These are phyloP conservation scores for Penicillium sp. DNA, from an alignment of 2,329 filamentous ascomycete genomes.

Conservation along the genomic window DNA sequence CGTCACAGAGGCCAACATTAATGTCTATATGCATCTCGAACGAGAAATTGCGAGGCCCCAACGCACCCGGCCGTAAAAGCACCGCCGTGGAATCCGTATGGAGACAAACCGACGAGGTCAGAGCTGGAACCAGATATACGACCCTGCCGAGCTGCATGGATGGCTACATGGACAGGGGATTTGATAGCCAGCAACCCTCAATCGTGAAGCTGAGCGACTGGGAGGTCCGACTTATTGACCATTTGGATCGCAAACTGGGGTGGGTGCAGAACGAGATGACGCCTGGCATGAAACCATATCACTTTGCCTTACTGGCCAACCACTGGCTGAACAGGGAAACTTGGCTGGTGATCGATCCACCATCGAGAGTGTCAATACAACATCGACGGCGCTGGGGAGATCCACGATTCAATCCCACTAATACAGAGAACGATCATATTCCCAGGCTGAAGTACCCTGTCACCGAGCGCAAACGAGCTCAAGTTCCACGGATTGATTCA, in stretches of 20 bases:
- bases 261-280: conserved; percentile 42
- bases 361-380: conserved; percentile 37
- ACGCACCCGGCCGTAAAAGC: background rate
- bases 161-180: background rate
- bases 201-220: conserved; percentile 31
- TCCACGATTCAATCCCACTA: conserved; percentile 37
- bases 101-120: background rate
- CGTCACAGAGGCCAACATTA: background rate
- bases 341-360: conserved; percentile 43
- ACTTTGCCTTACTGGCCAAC: conserved; percentile 43
- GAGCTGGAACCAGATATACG: background rate
- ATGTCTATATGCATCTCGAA: background rate
- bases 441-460: conserved; percentile 32
- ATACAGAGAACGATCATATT: conserved; percentile 21
- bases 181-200: background rate
- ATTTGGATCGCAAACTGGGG: conserved; percentile 38
- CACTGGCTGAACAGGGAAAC: conserved; percentile 46
- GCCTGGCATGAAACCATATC: conserved; percentile 42
- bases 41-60: background rate
- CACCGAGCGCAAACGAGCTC: conserved; percentile 18
- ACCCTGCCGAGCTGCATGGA: background rate
- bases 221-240: conserved; percentile 39
- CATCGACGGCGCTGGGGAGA: conserved; percentile 37
- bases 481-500: conserved; percentile 38
- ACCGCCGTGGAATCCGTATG: background rate